Conservation (phyloP, 179 eudicot species). For the Sideroxylon spinosum region DNA sequence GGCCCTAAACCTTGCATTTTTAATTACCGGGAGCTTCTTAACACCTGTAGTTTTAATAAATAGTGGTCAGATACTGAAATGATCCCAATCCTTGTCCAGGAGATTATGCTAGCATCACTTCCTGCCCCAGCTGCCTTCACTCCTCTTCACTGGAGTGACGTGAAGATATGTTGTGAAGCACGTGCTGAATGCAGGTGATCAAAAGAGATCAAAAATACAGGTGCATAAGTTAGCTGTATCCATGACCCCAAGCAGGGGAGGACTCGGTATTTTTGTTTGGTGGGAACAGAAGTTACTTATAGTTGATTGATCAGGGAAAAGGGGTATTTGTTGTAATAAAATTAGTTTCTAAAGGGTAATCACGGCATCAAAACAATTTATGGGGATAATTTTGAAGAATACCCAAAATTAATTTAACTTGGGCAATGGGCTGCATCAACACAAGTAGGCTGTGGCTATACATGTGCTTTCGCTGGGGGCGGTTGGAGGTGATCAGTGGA, state of each 20-base stretch:
- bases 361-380: too few species aligned
- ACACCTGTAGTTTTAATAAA: not conserved
- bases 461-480: too few species aligned
- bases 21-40: conserved; percentile 1
- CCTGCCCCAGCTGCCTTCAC: not conserved
- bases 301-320: too few species aligned
- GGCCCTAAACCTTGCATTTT: not conserved
- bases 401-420: too few species aligned
- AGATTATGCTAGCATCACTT: not conserved
- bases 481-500: too few species aligned
- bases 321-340: too few species aligned
- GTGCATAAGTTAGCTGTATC: not conserved
- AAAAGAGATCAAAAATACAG: not conserved
- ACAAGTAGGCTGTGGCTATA: too few species aligned
- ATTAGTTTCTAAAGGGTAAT: too few species aligned
- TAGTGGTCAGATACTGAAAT: not conserved
- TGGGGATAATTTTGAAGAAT: too few species aligned
- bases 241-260: not conserved
- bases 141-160: not conserved
- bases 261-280: too few species aligned
- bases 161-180: not conserved
- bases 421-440: too few species aligned
- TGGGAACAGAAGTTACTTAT: too few species aligned
- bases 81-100: not conserved
- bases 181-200: not conserved